phyloP scores from a whole-genome alignment of 2,329 filamentous ascomycete species.

The Coleophoma eucalyptorum region DNA sequence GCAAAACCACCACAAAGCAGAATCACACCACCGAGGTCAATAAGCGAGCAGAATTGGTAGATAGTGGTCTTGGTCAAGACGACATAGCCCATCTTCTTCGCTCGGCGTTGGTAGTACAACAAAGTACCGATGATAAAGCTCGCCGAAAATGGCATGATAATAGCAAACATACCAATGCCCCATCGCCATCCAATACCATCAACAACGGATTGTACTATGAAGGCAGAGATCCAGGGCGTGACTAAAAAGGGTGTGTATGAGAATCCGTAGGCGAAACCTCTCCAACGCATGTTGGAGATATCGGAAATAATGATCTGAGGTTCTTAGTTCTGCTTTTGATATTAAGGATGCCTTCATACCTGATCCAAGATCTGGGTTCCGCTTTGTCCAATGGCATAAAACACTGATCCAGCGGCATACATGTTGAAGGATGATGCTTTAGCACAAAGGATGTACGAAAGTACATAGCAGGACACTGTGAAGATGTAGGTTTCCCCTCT shows the following conservation, averaged over 20 bases:
- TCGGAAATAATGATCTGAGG: constrained; percentile 59
- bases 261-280: constrained; percentile 46
- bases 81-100: constrained; percentile 39
- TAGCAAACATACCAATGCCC: constrained; percentile 54
- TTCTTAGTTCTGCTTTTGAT: constrained; percentile 58
- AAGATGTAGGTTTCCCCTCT: constrained; percentile 57
- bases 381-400: constrained; percentile 35
- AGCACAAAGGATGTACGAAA: constrained; percentile 56
- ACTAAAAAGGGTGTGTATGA: constrained; percentile 48
- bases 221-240: constrained; percentile 52
- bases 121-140: constrained; percentile 44
- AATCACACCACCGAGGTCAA: constrained; percentile 37
- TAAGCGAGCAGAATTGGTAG: constrained; percentile 32
- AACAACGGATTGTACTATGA: constrained; percentile 40
- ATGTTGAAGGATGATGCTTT: constrained; percentile 46
- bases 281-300: constrained; percentile 48
- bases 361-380: not conserved
- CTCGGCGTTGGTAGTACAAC: constrained; percentile 44
- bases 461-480: constrained; percentile 47
- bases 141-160: constrained; percentile 49
- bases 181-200: constrained; percentile 45
- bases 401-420: constrained; percentile 50
- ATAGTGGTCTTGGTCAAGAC: constrained; percentile 20
- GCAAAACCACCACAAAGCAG: constrained; percentile 45
- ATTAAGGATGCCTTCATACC: constrained; percentile 40